Conservation (phyloP, 2,329 filamentous ascomycete genomes). For the Beauveria brongniartii region DNA sequence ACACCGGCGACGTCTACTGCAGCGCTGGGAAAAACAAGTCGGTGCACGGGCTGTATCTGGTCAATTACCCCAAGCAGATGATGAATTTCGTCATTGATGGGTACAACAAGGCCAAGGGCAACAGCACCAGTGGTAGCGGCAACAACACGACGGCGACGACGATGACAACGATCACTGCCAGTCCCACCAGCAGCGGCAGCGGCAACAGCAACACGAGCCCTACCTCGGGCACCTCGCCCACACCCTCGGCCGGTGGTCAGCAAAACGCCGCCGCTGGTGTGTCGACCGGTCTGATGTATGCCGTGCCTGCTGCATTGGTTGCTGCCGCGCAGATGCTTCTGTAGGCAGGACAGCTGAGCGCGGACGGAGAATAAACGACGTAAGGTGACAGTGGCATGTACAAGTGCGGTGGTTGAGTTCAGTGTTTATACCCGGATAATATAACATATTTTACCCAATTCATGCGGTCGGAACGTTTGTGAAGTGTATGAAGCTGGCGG, state of each 20-base stretch:
- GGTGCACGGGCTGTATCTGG: slow-evolving; percentile 29
- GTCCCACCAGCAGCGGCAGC: slow-evolving; percentile 9
- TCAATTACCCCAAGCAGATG: slow-evolving; percentile 26
- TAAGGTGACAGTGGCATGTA: background rate
- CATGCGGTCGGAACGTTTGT: no score
- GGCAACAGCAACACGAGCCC: background rate
- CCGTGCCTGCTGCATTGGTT: background rate
- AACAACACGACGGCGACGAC: slow-evolving; percentile 8
- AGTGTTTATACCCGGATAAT: no score
- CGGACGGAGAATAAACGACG: no score
- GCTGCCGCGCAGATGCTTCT: slow-evolving; percentile 7
- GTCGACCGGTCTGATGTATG: slow-evolving; percentile 1
- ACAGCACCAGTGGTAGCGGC: slow-evolving; percentile 1
- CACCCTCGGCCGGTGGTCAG: background rate
- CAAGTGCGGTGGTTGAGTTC: background rate
- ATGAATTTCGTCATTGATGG: slow-evolving; percentile 28
- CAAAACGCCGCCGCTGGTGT: slow-evolving; percentile 1
- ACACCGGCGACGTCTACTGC: slow-evolving; percentile 34
- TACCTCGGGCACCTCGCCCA: background rate
- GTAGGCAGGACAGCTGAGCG: background rate
- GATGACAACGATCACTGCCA: slow-evolving; percentile 2
- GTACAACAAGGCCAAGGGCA: slow-evolving; percentile 17
- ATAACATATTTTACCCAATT: no score
- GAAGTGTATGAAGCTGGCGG: no score
- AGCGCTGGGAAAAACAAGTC: slow-evolving; percentile 21